phyloP scores from a whole-genome alignment of 208 protist species.

The Leishmania lainsoni region DNA sequence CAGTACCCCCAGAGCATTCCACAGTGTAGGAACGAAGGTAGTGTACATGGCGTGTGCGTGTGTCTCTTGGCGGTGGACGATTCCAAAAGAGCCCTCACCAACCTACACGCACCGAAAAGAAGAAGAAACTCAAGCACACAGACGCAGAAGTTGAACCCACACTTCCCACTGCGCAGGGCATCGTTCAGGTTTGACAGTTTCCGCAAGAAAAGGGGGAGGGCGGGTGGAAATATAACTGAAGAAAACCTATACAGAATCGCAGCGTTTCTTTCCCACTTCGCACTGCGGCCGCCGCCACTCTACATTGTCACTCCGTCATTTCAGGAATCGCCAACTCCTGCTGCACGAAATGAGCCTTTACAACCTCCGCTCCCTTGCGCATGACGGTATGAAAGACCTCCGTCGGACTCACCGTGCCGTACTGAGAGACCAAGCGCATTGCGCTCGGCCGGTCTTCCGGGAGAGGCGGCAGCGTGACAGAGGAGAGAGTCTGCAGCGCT shows the following conservation, averaged over 20 bases:
- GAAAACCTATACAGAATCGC: neutral
- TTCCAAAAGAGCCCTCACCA: neutral
- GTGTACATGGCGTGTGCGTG: constrained; percentile 7
- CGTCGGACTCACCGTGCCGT: constrained; percentile 20
- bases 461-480: constrained; percentile 23
- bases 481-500: constrained; percentile 1
- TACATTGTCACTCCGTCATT: constrained; percentile 8
- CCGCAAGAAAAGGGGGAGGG: neutral
- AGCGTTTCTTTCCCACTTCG: neutral
- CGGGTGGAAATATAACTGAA: neutral
- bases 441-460: constrained; percentile 24
- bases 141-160: no score
- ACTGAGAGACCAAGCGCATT: constrained; percentile 36
- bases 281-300: neutral
- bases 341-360: constrained; percentile 33
- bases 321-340: constrained; percentile 30
- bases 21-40: neutral
- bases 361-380: constrained; percentile 20
- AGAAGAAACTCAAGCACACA: neutral
- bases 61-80: neutral
- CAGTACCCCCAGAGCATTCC: neutral
- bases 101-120: neutral
- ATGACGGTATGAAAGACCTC: constrained; percentile 21
- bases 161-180: neutral
- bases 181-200: neutral